These are phyloP conservation scores for Taiozyma sp. DNA, from an alignment of 1,139 yeast species.

Conservation along the genomic window DNA sequence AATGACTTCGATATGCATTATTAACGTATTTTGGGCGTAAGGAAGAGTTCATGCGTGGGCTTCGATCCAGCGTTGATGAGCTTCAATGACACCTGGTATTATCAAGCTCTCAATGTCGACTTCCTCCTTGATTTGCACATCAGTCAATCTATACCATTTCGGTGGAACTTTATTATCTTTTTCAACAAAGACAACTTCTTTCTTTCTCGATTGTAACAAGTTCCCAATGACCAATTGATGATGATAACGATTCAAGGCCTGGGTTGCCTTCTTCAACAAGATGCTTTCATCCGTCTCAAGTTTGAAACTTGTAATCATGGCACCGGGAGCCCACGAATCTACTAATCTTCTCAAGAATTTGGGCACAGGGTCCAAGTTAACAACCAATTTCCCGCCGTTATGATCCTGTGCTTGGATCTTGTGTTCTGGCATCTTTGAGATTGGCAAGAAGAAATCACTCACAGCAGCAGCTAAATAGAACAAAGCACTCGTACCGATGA, in stretches of 20 bases:
- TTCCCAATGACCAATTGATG: conserved; percentile 97
- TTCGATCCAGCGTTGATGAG: conserved; percentile 60
- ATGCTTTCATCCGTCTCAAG: conserved; percentile 81
- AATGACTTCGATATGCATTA: neutral
- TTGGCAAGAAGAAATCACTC: conserved; percentile 91
- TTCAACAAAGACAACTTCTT: conserved; percentile 82
- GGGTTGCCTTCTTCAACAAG: conserved; percentile 67
- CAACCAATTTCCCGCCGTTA: conserved; percentile 65
- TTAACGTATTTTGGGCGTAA: neutral
- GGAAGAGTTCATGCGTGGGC: neutral
- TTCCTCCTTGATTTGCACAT: conserved; percentile 32
- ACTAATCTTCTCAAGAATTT: conserved; percentile 85
- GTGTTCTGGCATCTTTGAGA: conserved; percentile 81
- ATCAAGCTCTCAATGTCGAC: conserved; percentile 72
- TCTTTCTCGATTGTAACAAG: conserved; percentile 81
- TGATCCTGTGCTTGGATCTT: conserved; percentile 83
- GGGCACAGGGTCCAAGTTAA: conserved; percentile 93
- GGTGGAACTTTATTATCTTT: conserved; percentile 33
- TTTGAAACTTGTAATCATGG: conserved; percentile 93
- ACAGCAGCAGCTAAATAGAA: conserved; percentile 97
- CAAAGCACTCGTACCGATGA: conserved; percentile 51
- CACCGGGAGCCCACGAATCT: conserved; percentile 91
- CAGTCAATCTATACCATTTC: conserved; percentile 49
- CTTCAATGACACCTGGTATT: conserved; percentile 65
- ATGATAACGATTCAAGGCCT: conserved; percentile 77